phyloP scores from a whole-genome alignment of 306 rosid genomes.

The Spatholobus suberectus region DNA sequence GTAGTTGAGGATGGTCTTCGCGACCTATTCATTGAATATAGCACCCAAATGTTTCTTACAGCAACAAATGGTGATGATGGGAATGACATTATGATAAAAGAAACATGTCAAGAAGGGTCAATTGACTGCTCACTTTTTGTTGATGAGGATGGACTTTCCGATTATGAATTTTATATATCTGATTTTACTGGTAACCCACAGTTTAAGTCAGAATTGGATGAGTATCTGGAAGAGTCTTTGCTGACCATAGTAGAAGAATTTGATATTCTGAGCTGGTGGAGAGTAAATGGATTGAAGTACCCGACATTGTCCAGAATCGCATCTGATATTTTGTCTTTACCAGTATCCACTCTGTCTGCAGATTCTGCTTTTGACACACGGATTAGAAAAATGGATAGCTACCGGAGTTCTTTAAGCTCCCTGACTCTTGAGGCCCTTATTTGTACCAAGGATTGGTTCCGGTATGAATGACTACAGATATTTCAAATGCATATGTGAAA shows the following conservation, averaged over 20 bases:
- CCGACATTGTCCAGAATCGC: slow-evolving; percentile 87
- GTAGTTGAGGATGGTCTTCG: slow-evolving; percentile 76
- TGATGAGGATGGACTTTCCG: slow-evolving; percentile 64
- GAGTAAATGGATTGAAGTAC: slow-evolving; percentile 59
- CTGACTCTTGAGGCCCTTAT: slow-evolving; percentile 81
- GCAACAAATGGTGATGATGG: slow-evolving; percentile 56
- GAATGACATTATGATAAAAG: slow-evolving; percentile 57
- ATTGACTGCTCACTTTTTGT: slow-evolving; percentile 58
- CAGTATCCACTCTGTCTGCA: slow-evolving; percentile 66
- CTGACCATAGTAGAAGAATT: slow-evolving; percentile 56
- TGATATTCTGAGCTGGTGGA: slow-evolving; percentile 90
- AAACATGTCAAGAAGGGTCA: slow-evolving; percentile 55
- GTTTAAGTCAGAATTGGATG: slow-evolving; percentile 83
- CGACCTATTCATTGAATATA: slow-evolving; percentile 74
- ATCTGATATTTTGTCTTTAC: slow-evolving; percentile 80
- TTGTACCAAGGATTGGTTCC: slow-evolving; percentile 88
- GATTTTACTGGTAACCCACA: slow-evolving; percentile 64
- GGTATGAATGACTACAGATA: slow-evolving; percentile 49
- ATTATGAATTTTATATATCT: slow-evolving; percentile 72
- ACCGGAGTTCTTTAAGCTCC: slow-evolving; percentile 63
- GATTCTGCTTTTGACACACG: slow-evolving; percentile 77
- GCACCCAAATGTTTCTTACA: slow-evolving; percentile 61
- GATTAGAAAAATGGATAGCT: slow-evolving; percentile 66
- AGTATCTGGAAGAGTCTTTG: slow-evolving; percentile 80
- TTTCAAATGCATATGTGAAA: slow-evolving; percentile 56